Evolutionary conservation across 768 basidiomycete genomes (phyloP), one percentile per base, ranked within the genome.

Genomic region (Calocybe cyanea): DNA sequence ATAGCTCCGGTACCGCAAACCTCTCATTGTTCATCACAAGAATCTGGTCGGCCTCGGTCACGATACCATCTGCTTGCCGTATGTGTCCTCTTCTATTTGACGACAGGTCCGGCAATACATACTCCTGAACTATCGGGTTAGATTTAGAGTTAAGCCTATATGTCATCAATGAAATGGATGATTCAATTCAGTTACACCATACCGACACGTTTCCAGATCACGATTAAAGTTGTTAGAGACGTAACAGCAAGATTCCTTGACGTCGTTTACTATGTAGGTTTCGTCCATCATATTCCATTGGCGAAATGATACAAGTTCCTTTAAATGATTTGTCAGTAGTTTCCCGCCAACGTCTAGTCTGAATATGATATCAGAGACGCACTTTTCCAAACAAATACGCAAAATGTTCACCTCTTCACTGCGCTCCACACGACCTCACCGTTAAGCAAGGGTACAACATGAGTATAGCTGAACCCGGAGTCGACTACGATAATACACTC

Each of bases 281-380:
- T 97, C 87, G 58, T 96, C 92, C 84, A 94, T 93, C 89, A 97
- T 92, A 63, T 97, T 91, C 89, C 91, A 97, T 60, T 97, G 94
- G 35, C 95, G 83, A 63, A 88, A 97, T 10, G 92, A 95, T 4
- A 94, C 80, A 36, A 94, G 75, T 59, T 94, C 90, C 60, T 96
- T 96, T 18, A 98, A 77, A 41, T 95, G 89, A 65, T 98, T 97
- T 19, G 94, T 97, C 46, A 98, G 65, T 8, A 98, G 76, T 68
- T 98, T 96, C 38, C 94, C 95, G 41, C 95, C 94, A 14, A 96
- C 84, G 59, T 96, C 92, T 63, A 98, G 81, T 59, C 94, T 95
- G 63, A 41, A 28, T 48, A 49, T 28, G 7, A 47, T 19, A 45
- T 57, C 10, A 48, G 39, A n/a, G 48, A 57, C 21, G 33, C 19